Evolutionary conservation across 306 rosid species (phyloP).

Genomic region (Mucuna pruriens): DNA sequence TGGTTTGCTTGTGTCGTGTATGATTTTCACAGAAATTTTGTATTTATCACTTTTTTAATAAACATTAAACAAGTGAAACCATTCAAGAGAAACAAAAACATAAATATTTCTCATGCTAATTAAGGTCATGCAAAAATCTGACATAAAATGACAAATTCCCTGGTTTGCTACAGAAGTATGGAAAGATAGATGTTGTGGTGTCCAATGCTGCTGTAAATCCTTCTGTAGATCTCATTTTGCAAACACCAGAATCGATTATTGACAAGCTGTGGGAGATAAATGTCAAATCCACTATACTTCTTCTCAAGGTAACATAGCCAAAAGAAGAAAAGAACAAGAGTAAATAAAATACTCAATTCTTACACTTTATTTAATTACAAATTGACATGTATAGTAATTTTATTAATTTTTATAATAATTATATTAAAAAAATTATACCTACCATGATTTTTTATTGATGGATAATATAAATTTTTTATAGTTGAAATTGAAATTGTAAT

Average conservation of each 20-base stretch:
- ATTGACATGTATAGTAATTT: no score
- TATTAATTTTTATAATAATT: no score
- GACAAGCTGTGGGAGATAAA: conserved; percentile 90
- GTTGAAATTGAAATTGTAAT: background rate
- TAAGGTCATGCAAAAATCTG: background rate
- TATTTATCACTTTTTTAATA: background rate
- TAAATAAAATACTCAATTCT: no score
- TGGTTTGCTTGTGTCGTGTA: background rate
- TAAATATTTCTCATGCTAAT: background rate
- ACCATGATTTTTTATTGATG: no score
- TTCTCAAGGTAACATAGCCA: conserved; percentile 64
- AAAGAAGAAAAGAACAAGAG: background rate
- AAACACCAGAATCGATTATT: conserved; percentile 63
- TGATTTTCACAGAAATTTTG: background rate
- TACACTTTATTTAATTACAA: no score
- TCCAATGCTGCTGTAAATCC: conserved; percentile 90
- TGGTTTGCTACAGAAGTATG: conserved; percentile 65
- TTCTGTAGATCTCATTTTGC: conserved; percentile 62
- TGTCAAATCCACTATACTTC: conserved; percentile 82
- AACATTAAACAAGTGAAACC: background rate
- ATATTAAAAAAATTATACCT: no score
- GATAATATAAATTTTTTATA: no score
- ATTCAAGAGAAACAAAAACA: background rate
- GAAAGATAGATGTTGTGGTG: conserved; percentile 76
- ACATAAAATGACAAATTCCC: background rate